Evolutionary conservation across 108 stramenopile species (phyloP), one percentile per base, ranked within the genome.

Genomic region (Cyclotella atomus): DNA sequence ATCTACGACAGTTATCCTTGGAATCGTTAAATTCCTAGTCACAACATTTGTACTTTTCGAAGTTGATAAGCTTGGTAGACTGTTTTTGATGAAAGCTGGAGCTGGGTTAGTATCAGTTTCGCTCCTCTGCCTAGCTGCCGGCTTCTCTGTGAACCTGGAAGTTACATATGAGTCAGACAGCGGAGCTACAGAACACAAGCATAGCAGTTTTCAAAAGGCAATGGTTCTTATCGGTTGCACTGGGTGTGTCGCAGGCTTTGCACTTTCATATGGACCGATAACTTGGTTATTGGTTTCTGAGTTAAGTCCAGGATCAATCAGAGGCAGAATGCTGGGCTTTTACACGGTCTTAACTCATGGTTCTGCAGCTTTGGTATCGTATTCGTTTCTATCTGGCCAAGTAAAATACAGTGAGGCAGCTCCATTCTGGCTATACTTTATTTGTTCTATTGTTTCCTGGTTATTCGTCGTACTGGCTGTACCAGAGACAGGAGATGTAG

Each of bases 231-330:
- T 84, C 32, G 83, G 78, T 23, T 75, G 79, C 43, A 54, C 79
- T 45, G 83, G 78, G 25, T 68, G 75, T 38, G 78, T 87, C 8
- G 76, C 85, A 10, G 79, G 83, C 0, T 87, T 85, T 61, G 75
- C 85, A 23, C 56, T 85, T 15, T 84, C 85, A 12, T 87, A 85
- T 52, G 86, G 84, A 23, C 85, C 86, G 12, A 72, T 87, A 23
- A 85, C 83, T 12, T 87, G 86, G 86, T 47, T 87, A 24, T 28
- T 87, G n/a, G 77, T 71, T 4, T 64, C 83, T 6, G 86, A 87
- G 60, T 67, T 87, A 68, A 84, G 83, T 47, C 86, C 85, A 0
- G 46, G 80, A 1, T 81, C 82, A 21, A 72, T 85, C 34, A 75
- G 86, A 23, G 86, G 86, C 44, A 56, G 85, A 12, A 84, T 85